Conservation (phyloP, 78 protist species). For the Cavenderia fasciculata region DNA sequence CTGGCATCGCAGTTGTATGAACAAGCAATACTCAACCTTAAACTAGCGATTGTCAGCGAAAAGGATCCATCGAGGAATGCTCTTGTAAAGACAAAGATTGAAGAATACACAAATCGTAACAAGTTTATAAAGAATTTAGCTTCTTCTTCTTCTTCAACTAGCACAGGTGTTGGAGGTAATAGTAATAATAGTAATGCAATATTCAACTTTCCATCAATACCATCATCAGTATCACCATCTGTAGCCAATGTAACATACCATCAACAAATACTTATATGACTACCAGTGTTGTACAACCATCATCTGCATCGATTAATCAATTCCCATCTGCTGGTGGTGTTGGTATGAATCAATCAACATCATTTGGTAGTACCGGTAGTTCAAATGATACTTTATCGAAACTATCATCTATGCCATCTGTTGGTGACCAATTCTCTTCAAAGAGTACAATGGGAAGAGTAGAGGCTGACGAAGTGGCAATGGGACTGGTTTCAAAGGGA, state of each 20-base stretch:
- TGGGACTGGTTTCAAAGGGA: conserved; percentile 29
- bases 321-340: too few relatives aligned
- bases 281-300: background rate
- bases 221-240: conserved; percentile 16
- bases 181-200: background rate
- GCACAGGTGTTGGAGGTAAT: background rate
- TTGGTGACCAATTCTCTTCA: background rate
- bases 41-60: conserved; percentile 45
- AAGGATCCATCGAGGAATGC: conserved; percentile 46
- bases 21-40: conserved; percentile 52
- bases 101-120: conserved; percentile 58
- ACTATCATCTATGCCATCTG: background rate
- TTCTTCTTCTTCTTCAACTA: background rate
- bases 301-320: too few relatives aligned
- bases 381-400: conserved; percentile 14
- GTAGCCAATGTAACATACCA: background rate
- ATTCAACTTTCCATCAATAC: conserved; percentile 8
- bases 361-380: background rate
- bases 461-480: conserved; percentile 66
- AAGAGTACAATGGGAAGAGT: conserved; percentile 22
- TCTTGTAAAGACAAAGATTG: conserved; percentile 35
- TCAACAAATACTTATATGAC: background rate
- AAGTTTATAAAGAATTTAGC: conserved; percentile 54
- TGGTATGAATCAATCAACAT: too few relatives aligned
- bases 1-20: conserved; percentile 53